Evolutionary conservation across 2,329 filamentous ascomycete species (phyloP), one percentile per base, ranked within the genome.

Genomic region (Aspergillus aculeatus): DNA sequence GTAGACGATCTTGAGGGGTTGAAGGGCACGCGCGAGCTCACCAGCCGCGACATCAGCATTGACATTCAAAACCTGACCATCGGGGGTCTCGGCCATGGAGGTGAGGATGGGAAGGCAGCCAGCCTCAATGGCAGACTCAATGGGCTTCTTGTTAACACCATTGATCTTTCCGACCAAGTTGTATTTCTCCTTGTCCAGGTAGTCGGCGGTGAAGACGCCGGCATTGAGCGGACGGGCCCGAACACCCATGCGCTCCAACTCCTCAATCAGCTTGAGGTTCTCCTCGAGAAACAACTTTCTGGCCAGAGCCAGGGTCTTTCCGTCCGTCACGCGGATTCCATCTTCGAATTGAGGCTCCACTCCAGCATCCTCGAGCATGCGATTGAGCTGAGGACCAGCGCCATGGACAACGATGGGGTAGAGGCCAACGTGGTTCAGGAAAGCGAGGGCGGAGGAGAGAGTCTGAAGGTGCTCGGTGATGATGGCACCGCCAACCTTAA

Each of bases 1-100:
- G 75, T 97, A 99, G 61, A 99, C 93, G 62, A 98, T 94, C 86
- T 99, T 99, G 70, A 98, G 81, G 26, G 95, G 95, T 78, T 98
- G 89, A 56, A 99, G 82, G 58, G 90, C 87, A 61, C 91, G 88
- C 24, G 95, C 94, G 62, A 99, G 83, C 80, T 97, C 94, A 65
- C 93, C 93, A 31, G 95, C 95, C 38, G 94, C 94, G 62, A 97
- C 94, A 77, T 99, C 95, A 38, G 95, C 95, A 72, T 99, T 99
- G 75, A 99, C 95, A 73, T 99, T 99, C 64, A 99, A 84, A 54
- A 98, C 88, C 76, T 94, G 92, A 9, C 95, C 95, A 64, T 96
- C 92, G 50, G 88, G 84, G 23, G 90, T 93, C 82, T 98, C 94
- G 10, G 94, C 95, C 89, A 98, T 96, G 62, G 93, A 98, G 23